Evolutionary conservation across 345 rosid genomes (phyloP).

Genomic region (Erodium maritimum): DNA sequence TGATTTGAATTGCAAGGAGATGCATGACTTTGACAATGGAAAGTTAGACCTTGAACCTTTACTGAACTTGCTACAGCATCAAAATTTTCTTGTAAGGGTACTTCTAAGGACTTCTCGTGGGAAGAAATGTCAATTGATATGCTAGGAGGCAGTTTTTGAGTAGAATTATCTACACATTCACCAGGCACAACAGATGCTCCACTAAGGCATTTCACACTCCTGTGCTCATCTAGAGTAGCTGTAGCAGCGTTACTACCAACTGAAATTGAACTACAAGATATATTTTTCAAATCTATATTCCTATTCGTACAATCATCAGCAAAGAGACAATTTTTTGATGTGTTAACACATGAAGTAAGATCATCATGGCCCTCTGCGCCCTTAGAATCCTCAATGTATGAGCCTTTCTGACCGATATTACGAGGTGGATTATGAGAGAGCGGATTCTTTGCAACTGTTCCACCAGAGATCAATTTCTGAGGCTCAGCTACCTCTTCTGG

Average conservation of each 20-base stretch:
- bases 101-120: conserved; percentile 23
- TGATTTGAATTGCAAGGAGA: neutral
- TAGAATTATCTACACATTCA: neutral
- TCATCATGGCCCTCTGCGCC: conserved; percentile 49
- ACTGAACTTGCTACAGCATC: conserved; percentile 14
- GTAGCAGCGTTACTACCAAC: conserved; percentile 28
- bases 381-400: conserved; percentile 21
- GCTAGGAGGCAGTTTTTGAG: neutral
- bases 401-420: conserved; percentile 25
- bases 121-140: conserved; percentile 9
- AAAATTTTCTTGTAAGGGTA: conserved; percentile 15
- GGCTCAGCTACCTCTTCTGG: conserved; percentile 24
- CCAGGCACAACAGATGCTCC: neutral
- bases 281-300: conserved; percentile 29
- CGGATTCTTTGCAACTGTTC: conserved; percentile 18
- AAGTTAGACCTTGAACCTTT: conserved; percentile 13
- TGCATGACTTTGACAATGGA: conserved; percentile 9
- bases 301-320: conserved; percentile 18
- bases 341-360: conserved; percentile 35
- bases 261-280: conserved; percentile 25
- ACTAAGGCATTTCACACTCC: neutral
- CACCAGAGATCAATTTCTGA: conserved; percentile 21
- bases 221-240: neutral
- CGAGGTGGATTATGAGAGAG: conserved; percentile 21
- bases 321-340: conserved; percentile 19